These are phyloP conservation scores for Aureobasidium sp. DNA, from an alignment of 2,329 filamentous ascomycete genomes.

Conservation along the genomic window DNA sequence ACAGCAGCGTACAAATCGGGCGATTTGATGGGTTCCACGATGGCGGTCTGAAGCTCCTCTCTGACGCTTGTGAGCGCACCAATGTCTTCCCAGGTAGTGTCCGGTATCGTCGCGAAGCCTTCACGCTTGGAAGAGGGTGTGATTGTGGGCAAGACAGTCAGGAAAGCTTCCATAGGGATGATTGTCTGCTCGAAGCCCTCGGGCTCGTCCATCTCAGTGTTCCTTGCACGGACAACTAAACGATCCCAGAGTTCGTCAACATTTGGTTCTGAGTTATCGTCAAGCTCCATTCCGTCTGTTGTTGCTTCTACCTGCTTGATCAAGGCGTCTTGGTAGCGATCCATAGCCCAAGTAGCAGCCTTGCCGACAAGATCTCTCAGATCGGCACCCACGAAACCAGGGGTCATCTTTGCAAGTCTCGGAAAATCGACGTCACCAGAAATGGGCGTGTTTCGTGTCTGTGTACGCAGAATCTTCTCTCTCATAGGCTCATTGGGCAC, in stretches of 20 bases:
- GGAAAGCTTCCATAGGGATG: constrained; percentile 63
- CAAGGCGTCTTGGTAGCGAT: constrained; percentile 51
- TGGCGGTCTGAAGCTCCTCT: constrained; percentile 72
- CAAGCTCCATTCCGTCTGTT: constrained; percentile 46
- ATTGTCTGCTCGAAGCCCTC: constrained; percentile 48
- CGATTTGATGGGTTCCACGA: constrained; percentile 80
- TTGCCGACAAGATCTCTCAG: constrained; percentile 64
- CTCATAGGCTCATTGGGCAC: constrained; percentile 75
- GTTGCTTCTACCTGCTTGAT: constrained; percentile 27
- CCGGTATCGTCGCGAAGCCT: constrained; percentile 89
- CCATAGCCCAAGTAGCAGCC: constrained; percentile 58
- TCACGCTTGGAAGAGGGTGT: constrained; percentile 81
- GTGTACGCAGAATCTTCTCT: constrained; percentile 67
- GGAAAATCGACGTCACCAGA: constrained; percentile 65
- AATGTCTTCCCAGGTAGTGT: constrained; percentile 88
- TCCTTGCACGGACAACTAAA: constrained; percentile 45
- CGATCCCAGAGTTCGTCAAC: constrained; percentile 26
- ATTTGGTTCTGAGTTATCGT: constrained; percentile 33
- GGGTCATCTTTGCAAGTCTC: constrained; percentile 71
- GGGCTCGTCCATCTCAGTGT: constrained; percentile 45
- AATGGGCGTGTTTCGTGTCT: constrained; percentile 61
- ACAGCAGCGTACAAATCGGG: constrained; percentile 70
- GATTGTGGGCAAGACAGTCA: constrained; percentile 65
- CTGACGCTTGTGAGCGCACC: constrained; percentile 77
- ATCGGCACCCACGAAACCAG: constrained; percentile 90